Conservation (phyloP, 768 basidiomycete species). For the Collybiopsis confluens region DNA sequence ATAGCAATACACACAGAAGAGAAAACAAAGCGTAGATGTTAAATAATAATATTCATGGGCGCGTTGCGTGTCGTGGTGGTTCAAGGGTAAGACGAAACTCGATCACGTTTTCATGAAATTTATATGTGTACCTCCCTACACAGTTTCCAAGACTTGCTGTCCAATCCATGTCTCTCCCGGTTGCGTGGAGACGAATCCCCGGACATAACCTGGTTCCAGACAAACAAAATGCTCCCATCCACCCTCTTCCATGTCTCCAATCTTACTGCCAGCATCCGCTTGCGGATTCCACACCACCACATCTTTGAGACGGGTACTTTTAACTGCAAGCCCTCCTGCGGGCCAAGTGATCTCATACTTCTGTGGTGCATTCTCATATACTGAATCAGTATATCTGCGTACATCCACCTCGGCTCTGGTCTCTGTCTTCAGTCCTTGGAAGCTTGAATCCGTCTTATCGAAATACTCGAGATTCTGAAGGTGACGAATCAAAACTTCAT, state of each 20-base stretch:
- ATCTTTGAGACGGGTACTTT: conserved; percentile 57
- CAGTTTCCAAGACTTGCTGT: conserved; percentile 60
- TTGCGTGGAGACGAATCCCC: conserved; percentile 61
- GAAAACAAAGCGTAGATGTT: neutral
- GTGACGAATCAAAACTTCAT: conserved; percentile 56
- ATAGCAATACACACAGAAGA: conserved; percentile 1
- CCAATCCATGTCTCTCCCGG: conserved; percentile 74
- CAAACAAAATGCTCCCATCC: conserved; percentile 91
- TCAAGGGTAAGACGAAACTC: neutral
- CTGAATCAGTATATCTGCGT: conserved; percentile 61
- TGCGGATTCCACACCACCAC: conserved; percentile 97
- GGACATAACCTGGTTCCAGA: conserved; percentile 85
- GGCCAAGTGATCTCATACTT: conserved; percentile 60
- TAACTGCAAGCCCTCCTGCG: conserved; percentile 50
- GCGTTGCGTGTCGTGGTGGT: neutral
- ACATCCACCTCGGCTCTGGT: conserved; percentile 64
- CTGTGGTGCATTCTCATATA: conserved; percentile 64
- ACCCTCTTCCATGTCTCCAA: conserved; percentile 84
- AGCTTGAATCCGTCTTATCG: conserved; percentile 74
- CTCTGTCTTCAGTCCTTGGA: conserved; percentile 57
- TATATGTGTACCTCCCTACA: conserved; percentile 26
- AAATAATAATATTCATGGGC: neutral
- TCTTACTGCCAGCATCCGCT: conserved; percentile 58
- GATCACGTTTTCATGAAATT: too few species aligned
- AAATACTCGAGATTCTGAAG: conserved; percentile 63